phyloP scores from a whole-genome alignment of 164 flowering plant species.

The Liriodendron chinense region DNA sequence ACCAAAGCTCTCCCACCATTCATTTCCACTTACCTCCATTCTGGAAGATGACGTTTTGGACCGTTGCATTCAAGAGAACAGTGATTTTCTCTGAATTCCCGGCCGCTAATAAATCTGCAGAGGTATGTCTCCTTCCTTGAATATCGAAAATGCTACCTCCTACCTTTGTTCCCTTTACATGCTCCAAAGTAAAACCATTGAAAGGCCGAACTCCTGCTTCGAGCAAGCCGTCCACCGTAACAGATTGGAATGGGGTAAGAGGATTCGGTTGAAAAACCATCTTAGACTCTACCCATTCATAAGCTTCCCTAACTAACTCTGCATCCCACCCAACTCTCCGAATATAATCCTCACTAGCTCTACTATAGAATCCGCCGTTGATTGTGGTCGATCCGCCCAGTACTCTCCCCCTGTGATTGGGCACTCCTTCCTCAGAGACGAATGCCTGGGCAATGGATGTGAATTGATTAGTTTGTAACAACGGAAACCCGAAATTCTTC shows the following conservation, averaged over 20 bases:
- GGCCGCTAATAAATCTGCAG: conserved; percentile 17
- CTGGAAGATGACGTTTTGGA: conserved; percentile 10
- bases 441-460: conserved; percentile 32
- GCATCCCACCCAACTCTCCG: conserved; percentile 31
- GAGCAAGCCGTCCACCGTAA: conserved; percentile 21
- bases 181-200: conserved; percentile 41
- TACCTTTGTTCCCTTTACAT: conserved; percentile 31
- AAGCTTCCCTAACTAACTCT: conserved; percentile 29
- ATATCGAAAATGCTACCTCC: conserved; percentile 9
- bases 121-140: conserved; percentile 19
- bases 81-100: conserved; percentile 14
- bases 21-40: not conserved
- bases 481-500: conserved; percentile 20
- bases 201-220: conserved; percentile 34
- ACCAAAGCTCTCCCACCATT: not conserved
- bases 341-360: conserved; percentile 30
- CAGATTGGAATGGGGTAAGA: conserved; percentile 36
- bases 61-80: conserved; percentile 22
- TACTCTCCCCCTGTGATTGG: conserved; percentile 34
- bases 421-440: conserved; percentile 33
- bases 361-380: conserved; percentile 38
- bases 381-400: conserved; percentile 39
- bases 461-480: conserved; percentile 27
- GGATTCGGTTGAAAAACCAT: conserved; percentile 26
- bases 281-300: conserved; percentile 42